Evolutionary conservation across 306 rosid genomes (phyloP).

Genomic region (Quercus bicolor): DNA sequence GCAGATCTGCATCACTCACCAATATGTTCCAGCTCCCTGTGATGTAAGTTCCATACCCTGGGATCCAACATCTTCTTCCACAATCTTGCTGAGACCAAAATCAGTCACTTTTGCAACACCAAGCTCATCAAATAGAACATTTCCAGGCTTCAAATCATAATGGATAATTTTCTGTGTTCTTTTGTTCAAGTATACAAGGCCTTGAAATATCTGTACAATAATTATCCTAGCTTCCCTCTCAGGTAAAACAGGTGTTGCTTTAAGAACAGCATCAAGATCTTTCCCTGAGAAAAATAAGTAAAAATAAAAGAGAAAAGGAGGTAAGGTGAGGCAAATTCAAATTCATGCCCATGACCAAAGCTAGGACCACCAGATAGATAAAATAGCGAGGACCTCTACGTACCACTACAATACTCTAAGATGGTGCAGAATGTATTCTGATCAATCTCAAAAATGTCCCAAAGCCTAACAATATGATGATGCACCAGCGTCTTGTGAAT

Average conservation of each 20-base stretch:
- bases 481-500: conserved; percentile 97
- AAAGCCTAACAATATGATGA: conserved; percentile 90
- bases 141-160: conserved; percentile 98
- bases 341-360: not conserved
- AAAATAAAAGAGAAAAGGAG: conserved; percentile 1
- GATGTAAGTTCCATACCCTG: conserved; percentile 99
- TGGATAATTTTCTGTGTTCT: conserved; percentile 92
- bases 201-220: conserved; percentile 88
- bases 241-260: conserved; percentile 84
- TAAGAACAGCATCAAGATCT: conserved; percentile 95
- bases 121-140: conserved; percentile 91
- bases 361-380: conserved; percentile 14
- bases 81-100: conserved; percentile 99
- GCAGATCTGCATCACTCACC: conserved; percentile 54
- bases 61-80: conserved; percentile 95
- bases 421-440: conserved; percentile 96
- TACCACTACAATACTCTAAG: conserved; percentile 96
- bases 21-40: conserved; percentile 99
- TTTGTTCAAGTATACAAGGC: conserved; percentile 88
- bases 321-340: not conserved
- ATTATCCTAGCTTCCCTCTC: conserved; percentile 95
- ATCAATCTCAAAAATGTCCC: conserved; percentile 99
- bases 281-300: conserved; percentile 55
- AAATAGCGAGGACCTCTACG: conserved; percentile 5
- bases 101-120: conserved; percentile 98